These are phyloP conservation scores for Ampelomyces quisqualis DNA, from an alignment of 2,329 filamentous ascomycete genomes.

Conservation along the genomic window DNA sequence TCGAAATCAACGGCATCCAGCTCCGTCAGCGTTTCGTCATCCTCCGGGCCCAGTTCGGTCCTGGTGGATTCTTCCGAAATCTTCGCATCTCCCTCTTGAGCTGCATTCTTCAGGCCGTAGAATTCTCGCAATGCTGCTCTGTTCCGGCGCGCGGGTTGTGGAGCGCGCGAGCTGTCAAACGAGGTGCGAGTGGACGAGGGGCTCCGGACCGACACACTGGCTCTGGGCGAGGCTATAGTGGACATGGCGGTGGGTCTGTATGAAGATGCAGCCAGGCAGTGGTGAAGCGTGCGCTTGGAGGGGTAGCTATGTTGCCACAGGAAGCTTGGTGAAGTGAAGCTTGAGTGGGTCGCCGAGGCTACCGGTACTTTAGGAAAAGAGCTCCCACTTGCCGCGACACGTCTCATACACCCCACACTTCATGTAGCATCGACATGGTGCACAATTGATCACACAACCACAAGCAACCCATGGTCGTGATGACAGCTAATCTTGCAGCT, in stretches of 20 bases:
- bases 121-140: constrained; percentile 89
- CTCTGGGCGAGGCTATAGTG: constrained; percentile 60
- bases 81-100: constrained; percentile 31
- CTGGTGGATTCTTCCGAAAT: constrained; percentile 36
- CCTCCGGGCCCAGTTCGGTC: constrained; percentile 41
- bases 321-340: too few relatives aligned
- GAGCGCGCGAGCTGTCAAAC: constrained; percentile 50
- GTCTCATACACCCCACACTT: too few relatives aligned
- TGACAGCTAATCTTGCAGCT: constrained; percentile 31
- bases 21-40: constrained; percentile 63
- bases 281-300: background rate
- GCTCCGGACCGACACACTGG: constrained; percentile 61
- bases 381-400: constrained; percentile 28
- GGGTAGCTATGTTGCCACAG: too few relatives aligned
- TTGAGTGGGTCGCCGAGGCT: constrained; percentile 23
- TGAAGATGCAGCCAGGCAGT: background rate
- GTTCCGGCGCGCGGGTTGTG: constrained; percentile 62
- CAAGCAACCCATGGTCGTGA: constrained; percentile 14
- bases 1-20: constrained; percentile 75
- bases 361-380: constrained; percentile 9
- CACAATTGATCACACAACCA: constrained; percentile 1
- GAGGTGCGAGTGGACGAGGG: constrained; percentile 78
- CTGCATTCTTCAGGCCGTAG: constrained; percentile 72
- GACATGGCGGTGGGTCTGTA: constrained; percentile 49
- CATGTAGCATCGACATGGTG: too few relatives aligned